phyloP scores from a whole-genome alignment of 345 rosid species.

The Microthlaspi erraticum region DNA sequence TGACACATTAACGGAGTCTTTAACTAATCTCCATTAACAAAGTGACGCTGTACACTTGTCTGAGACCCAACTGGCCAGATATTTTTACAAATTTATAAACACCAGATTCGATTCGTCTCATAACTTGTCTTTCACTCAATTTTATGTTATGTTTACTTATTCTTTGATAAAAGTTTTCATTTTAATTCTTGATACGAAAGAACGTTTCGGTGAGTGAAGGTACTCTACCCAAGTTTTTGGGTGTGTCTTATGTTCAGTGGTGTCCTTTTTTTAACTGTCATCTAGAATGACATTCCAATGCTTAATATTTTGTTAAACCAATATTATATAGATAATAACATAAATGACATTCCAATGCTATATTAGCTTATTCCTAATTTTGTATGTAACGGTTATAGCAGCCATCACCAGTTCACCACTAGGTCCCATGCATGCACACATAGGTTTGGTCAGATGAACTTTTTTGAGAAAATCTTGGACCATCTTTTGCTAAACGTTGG shows the following conservation, averaged over 20 bases:
- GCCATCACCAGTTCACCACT: conserved; percentile 15
- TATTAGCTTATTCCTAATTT: conserved; percentile 6
- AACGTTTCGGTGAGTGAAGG: not conserved
- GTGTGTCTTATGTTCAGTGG: not conserved
- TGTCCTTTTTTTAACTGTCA: no score
- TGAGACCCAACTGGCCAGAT: not conserved
- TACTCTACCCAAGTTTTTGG: not conserved
- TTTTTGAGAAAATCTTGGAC: no score
- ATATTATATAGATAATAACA: not conserved
- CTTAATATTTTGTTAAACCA: not conserved
- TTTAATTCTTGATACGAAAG: not conserved
- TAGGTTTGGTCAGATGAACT: conserved; percentile 15
- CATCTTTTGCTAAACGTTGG: not conserved
- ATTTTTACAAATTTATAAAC: not conserved
- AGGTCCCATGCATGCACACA: conserved; percentile 15
- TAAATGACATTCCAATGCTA: conserved; percentile 17
- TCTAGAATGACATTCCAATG: no score
- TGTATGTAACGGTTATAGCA: conserved; percentile 7
- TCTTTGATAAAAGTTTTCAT: not conserved
- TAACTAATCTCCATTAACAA: not conserved
- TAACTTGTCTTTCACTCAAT: not conserved
- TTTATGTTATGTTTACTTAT: not conserved
- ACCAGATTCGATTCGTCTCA: not conserved
- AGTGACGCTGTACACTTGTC: conserved; percentile 25
- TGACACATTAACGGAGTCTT: conserved; percentile 21